Percentiles rank a stretch among this genome's conserved stretches.
phyloP scores from a whole-genome alignment of 176 grass and related monocot species.

The Carex scoparia region DNA sequence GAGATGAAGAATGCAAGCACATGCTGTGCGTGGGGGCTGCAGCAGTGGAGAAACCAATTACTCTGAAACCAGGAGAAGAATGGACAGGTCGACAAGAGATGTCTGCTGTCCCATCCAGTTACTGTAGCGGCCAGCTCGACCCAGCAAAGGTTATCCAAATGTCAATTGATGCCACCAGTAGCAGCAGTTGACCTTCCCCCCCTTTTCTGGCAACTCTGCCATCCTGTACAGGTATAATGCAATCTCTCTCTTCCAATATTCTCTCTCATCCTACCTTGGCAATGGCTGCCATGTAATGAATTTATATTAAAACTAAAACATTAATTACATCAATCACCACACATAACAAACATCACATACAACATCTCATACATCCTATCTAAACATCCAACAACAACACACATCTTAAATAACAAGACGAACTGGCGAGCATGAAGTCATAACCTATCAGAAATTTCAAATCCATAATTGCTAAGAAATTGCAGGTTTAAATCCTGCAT shows the following conservation, averaged over 20 bases:
- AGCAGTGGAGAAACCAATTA: constrained; percentile 62
- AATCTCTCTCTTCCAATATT: neutral
- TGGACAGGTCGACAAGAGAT: constrained; percentile 82
- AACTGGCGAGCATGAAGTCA: neutral
- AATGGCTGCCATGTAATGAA: neutral
- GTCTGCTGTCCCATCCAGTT: constrained; percentile 80
- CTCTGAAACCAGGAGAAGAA: constrained; percentile 79
- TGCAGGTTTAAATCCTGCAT: neutral
- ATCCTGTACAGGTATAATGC: constrained; percentile 24
- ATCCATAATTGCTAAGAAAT: neutral
- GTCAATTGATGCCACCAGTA: neutral
- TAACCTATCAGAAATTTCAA: neutral
- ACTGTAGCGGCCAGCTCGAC: constrained; percentile 82
- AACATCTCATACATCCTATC: neutral
- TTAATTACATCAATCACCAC: neutral
- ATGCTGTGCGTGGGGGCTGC: constrained; percentile 81
- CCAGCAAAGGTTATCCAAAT: constrained; percentile 61
- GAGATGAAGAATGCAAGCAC: constrained; percentile 81
- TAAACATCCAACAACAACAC: neutral
- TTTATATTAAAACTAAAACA: neutral
- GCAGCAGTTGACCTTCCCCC: constrained; percentile 1
- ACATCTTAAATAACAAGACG: neutral
- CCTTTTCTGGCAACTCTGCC: constrained; percentile 2
- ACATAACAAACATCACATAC: neutral
- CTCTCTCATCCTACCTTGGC: neutral